Conservation (phyloP, 352 stramenopile species). For the Pythium monospermum region DNA sequence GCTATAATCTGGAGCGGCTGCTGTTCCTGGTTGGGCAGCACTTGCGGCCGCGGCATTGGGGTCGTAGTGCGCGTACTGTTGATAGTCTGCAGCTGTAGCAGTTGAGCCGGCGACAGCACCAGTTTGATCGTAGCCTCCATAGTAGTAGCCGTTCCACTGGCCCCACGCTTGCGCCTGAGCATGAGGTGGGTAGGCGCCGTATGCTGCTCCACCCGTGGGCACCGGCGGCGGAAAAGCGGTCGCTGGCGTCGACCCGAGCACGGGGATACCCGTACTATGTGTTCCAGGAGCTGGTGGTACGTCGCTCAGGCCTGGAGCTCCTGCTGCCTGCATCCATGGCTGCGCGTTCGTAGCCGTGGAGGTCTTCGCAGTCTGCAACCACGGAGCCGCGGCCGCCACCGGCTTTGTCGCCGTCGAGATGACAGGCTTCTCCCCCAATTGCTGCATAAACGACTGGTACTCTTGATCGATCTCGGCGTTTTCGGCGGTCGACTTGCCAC, state of each 20-base stretch:
- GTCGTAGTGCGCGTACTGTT: slow-evolving; percentile 21
- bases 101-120: not conserved
- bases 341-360: slow-evolving; percentile 31
- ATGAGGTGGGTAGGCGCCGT: slow-evolving; percentile 15
- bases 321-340: slow-evolving; percentile 57
- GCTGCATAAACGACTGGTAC: slow-evolving; percentile 85
- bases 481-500: slow-evolving; percentile 65
- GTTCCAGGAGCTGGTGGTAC: slow-evolving; percentile 26
- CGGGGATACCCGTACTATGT: slow-evolving; percentile 11
- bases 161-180: slow-evolving; percentile 16
- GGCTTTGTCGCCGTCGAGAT: slow-evolving; percentile 54
- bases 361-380: slow-evolving; percentile 60
- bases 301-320: slow-evolving; percentile 32
- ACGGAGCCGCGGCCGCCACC: slow-evolving; percentile 37
- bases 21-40: not conserved
- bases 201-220: slow-evolving; percentile 1
- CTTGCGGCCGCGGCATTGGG: not conserved
- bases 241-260: slow-evolving; percentile 22
- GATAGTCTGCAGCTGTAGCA: slow-evolving; percentile 14
- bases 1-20: slow-evolving; percentile 14
- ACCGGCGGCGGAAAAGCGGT: slow-evolving; percentile 25
- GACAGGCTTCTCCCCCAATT: slow-evolving; percentile 71
- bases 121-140: slow-evolving; percentile 18
- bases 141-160: slow-evolving; percentile 25
- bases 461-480: slow-evolving; percentile 80